phyloP scores from a whole-genome alignment of 1,284 basidiomycete species.

The Volvariella volvacea region DNA sequence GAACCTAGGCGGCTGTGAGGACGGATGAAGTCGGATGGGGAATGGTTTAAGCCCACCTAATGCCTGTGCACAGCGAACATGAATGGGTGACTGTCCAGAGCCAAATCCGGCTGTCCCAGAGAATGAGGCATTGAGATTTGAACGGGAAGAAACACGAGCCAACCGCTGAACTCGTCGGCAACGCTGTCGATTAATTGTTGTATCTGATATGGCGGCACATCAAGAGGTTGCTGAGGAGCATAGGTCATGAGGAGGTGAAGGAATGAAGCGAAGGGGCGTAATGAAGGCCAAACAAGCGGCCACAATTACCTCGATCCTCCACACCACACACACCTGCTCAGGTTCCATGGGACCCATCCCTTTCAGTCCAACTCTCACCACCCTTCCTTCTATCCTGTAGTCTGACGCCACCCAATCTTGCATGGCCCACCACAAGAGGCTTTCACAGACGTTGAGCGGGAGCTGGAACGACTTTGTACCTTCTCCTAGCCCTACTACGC shows the following conservation, averaged over 20 bases:
- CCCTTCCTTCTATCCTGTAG: conserved; percentile 1
- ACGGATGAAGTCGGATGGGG: not conserved
- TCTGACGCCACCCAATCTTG: not conserved
- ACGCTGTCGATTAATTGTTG: conserved; percentile 44
- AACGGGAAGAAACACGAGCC: conserved; percentile 5
- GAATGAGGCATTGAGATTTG: conserved; percentile 4
- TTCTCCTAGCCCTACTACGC: conserved; percentile 14
- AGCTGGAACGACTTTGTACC: conserved; percentile 21
- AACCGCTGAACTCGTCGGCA: conserved; percentile 22
- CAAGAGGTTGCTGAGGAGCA: conserved; percentile 27
- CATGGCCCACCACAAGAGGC: conserved; percentile 28
- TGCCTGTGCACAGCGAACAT: conserved; percentile 39
- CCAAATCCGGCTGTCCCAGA: conserved; percentile 7
- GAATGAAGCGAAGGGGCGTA: not conserved
- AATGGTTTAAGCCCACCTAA: conserved; percentile 27
- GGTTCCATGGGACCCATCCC: not conserved
- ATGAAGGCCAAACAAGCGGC: not conserved
- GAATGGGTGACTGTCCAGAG: conserved; percentile 10
- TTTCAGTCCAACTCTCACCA: not conserved
- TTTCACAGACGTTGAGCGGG: conserved; percentile 29
- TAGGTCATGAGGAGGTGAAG: conserved; percentile 15
- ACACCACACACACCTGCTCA: not conserved
- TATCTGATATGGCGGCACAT: conserved; percentile 55
- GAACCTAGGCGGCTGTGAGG: conserved; percentile 34
- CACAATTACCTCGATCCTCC: not conserved